A percentile compares a stretch with the other conserved stretches of the same genome.
Evolutionary conservation across 345 rosid species (phyloP).

Genomic region (Sisymbrium altissimum): DNA sequence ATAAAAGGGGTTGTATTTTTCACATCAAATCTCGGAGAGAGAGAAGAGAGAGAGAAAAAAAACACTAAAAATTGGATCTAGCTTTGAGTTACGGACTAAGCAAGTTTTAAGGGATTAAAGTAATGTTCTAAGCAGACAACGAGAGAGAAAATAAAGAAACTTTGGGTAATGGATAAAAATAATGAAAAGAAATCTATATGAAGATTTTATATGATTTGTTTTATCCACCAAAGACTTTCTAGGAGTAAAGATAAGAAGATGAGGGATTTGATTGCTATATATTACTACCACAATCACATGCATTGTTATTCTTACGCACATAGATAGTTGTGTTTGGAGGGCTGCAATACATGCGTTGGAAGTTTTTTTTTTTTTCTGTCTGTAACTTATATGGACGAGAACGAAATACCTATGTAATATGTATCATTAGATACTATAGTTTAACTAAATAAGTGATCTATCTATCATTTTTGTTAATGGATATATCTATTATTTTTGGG

Average conservation of each 20-base stretch:
- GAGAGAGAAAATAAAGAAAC: slow-evolving; percentile 11
- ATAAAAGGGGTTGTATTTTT: slow-evolving; percentile 6
- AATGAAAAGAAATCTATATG: slow-evolving; percentile 26
- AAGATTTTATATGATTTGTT: slow-evolving; percentile 31
- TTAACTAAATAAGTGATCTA: too few relatives aligned
- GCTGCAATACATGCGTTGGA: background rate
- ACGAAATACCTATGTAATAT: too few relatives aligned
- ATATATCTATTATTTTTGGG: too few relatives aligned
- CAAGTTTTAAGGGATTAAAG: slow-evolving; percentile 4
- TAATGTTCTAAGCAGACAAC: background rate
- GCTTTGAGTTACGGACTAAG: slow-evolving; percentile 17
- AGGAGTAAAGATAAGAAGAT: slow-evolving; percentile 20
- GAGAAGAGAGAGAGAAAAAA: background rate
- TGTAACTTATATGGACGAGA: too few relatives aligned
- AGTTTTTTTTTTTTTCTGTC: background rate
- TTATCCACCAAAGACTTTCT: slow-evolving; percentile 15
- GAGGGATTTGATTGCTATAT: background rate
- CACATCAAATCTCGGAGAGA: background rate
- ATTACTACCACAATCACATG: slow-evolving; percentile 13
- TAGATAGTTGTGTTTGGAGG: background rate
- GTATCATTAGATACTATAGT: too few relatives aligned
- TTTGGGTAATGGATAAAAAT: slow-evolving; percentile 4
- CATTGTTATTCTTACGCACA: background rate
- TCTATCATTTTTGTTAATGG: too few relatives aligned
- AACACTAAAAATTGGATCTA: background rate